phyloP scores from a whole-genome alignment of 1,284 basidiomycete species.

The Apiotrichum sp. region DNA sequence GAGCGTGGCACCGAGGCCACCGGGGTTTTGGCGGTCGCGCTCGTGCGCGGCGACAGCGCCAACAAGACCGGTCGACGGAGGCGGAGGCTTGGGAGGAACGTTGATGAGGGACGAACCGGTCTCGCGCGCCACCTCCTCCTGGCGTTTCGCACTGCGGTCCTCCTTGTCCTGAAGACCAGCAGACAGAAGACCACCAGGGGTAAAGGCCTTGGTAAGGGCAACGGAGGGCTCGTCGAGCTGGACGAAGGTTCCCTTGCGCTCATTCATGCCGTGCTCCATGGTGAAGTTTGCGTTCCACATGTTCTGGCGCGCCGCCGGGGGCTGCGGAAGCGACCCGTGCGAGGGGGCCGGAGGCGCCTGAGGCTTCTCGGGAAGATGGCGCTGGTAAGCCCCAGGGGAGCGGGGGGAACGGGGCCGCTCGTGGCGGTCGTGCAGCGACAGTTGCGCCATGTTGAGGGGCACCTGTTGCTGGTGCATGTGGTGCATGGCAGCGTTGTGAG shows the following conservation, averaged over 20 bases:
- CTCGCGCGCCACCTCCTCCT: conserved; percentile 87
- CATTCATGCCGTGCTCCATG: conserved; percentile 52
- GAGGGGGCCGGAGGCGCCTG: conserved; percentile 2
- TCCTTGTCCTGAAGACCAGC: conserved; percentile 92
- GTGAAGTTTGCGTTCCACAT: conserved; percentile 83
- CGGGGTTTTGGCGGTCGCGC: conserved; percentile 85
- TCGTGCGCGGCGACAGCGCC: conserved; percentile 95
- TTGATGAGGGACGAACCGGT: conserved; percentile 84
- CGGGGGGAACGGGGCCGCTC: conserved; percentile 10
- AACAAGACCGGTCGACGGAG: conserved; percentile 89
- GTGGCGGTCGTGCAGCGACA: conserved; percentile 7
- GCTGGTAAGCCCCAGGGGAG: conserved; percentile 14
- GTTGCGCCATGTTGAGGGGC: background rate
- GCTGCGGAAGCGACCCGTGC: conserved; percentile 49
- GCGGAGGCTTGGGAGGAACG: conserved; percentile 87
- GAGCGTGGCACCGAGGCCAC: conserved; percentile 85
- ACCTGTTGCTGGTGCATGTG: too few species aligned
- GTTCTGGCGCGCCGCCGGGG: conserved; percentile 40
- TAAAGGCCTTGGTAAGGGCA: conserved; percentile 84
- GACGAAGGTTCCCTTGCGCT: conserved; percentile 56
- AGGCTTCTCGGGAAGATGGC: conserved; percentile 17
- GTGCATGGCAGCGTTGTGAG: background rate
- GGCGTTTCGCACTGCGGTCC: conserved; percentile 87
- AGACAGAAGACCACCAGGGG: conserved; percentile 87
- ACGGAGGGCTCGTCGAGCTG: conserved; percentile 68